phyloP scores from a whole-genome alignment of 176 grass and related monocot species.

The Zoysia japonica region DNA sequence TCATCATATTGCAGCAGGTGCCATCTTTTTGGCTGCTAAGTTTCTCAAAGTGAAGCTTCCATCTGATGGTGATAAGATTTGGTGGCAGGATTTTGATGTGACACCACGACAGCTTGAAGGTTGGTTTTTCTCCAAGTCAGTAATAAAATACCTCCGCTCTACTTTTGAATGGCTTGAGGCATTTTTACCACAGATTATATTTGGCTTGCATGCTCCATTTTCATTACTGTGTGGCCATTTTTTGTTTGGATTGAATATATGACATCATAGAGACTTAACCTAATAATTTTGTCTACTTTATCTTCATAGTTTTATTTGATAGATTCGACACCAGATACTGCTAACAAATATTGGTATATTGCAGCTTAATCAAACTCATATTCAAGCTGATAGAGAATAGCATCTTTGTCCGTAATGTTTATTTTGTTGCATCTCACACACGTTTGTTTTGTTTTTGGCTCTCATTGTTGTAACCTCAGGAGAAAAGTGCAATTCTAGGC shows the following conservation, averaged over 20 bases:
- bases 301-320: background rate
- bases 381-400: background rate
- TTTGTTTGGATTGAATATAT: background rate
- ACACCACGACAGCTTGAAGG: conserved; percentile 94
- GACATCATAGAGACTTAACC: conserved; percentile 8
- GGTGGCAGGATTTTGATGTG: conserved; percentile 95
- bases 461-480: background rate
- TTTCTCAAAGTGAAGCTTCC: conserved; percentile 98
- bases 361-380: background rate
- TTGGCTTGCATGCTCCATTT: background rate
- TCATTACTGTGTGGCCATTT: background rate
- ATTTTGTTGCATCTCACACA: background rate
- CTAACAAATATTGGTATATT: background rate
- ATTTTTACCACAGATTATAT: background rate
- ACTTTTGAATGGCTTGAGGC: background rate
- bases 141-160: conserved; percentile 13
- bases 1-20: conserved; percentile 98
- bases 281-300: background rate
- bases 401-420: background rate
- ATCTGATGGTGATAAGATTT: conserved; percentile 82
- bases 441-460: background rate
- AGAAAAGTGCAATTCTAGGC: background rate
- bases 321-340: background rate
- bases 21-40: conserved; percentile 92
- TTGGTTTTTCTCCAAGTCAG: conserved; percentile 49